phyloP scores from a whole-genome alignment of 163 green algal species.

The Volvox carteri region DNA sequence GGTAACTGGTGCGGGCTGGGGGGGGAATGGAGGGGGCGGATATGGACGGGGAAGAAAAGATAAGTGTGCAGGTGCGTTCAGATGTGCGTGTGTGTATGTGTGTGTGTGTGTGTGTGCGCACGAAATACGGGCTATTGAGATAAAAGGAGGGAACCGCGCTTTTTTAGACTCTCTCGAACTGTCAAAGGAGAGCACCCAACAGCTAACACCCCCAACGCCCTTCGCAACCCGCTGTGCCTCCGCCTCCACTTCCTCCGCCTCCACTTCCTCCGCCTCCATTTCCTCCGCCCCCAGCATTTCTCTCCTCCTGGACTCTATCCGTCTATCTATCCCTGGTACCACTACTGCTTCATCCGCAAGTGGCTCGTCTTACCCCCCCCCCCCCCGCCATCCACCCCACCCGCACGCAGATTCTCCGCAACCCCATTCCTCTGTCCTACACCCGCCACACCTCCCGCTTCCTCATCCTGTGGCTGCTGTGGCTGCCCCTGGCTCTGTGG shows the following conservation, averaged over 20 bases:
- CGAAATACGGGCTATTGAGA: too few species aligned
- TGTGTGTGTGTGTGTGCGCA: constrained; percentile 19
- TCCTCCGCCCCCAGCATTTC: constrained; percentile 22
- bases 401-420: constrained; percentile 47
- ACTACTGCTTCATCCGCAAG: too few species aligned
- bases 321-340: too few species aligned
- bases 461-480: constrained; percentile 79
- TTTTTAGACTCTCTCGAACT: too few species aligned
- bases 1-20: background rate
- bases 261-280: background rate
- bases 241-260: background rate
- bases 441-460: constrained; percentile 79
- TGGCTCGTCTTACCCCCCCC: too few species aligned
- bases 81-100: background rate
- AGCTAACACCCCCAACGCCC: too few species aligned
- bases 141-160: too few species aligned
- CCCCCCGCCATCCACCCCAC: too few species aligned
- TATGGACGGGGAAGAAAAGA: background rate
- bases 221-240: background rate
- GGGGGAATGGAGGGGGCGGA: background rate
- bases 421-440: constrained; percentile 61
- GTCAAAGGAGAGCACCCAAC: too few species aligned
- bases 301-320: too few species aligned
- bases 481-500: constrained; percentile 84
- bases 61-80: background rate